Conservation (phyloP, 2,329 filamentous ascomycete species). For the Pseudogymnoascus sp. region DNA sequence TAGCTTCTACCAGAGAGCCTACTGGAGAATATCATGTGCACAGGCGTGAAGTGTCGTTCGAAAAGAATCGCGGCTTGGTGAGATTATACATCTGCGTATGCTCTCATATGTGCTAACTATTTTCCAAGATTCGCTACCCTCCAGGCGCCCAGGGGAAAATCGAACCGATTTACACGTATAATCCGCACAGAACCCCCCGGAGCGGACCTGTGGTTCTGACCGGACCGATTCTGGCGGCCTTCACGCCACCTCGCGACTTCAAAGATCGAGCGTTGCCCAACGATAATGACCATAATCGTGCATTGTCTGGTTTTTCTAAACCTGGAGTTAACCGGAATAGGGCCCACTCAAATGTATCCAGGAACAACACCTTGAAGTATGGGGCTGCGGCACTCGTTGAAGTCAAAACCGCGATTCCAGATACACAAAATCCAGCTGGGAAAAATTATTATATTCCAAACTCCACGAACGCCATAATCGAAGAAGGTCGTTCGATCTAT, state of each 20-base stretch:
- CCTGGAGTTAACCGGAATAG: background rate
- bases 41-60: background rate
- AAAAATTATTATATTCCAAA: background rate
- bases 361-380: background rate
- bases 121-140: background rate
- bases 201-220: background rate
- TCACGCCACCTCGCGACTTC: background rate
- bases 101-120: background rate
- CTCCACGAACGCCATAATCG: background rate
- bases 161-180: background rate
- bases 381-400: background rate
- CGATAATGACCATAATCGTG: background rate
- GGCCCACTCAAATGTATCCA: background rate
- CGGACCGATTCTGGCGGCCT: background rate
- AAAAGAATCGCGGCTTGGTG: background rate
- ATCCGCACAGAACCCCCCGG: background rate
- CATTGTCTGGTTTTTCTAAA: background rate
- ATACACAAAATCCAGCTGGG: background rate
- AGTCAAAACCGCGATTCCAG: background rate
- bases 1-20: background rate
- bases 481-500: background rate
- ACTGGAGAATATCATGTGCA: background rate
- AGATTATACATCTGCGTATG: background rate
- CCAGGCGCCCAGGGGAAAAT: background rate
- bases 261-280: background rate